These are phyloP conservation scores for Geranium rotundifolium DNA, from an alignment of 345 rosid genomes.

Conservation along the genomic window DNA sequence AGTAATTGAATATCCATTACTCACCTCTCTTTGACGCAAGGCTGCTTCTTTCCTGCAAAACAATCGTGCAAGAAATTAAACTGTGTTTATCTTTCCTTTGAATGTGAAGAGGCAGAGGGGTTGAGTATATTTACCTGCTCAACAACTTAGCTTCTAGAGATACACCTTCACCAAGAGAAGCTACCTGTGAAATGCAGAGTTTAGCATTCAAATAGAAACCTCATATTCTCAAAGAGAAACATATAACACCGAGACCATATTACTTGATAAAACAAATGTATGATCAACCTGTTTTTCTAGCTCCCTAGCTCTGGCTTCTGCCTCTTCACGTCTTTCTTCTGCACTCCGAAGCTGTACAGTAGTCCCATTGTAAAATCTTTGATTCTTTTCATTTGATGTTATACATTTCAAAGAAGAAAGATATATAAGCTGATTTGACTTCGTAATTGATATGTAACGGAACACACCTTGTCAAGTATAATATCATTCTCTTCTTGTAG, in stretches of 20 bases:
- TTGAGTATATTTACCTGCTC: conserved; percentile 47
- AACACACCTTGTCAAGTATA: conserved; percentile 17
- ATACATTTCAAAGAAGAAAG: conserved; percentile 10
- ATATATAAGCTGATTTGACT: conserved; percentile 1
- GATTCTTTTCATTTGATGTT: neutral
- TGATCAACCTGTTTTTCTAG: conserved; percentile 85
- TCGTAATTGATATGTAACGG: neutral
- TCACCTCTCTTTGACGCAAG: conserved; percentile 80
- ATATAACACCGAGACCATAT: neutral
- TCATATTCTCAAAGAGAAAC: neutral
- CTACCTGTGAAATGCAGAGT: conserved; percentile 40
- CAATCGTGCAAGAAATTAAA: neutral
- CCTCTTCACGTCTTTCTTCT: conserved; percentile 77
- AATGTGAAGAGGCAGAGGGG: neutral
- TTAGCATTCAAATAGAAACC: neutral
- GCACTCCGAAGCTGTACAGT: conserved; percentile 58
- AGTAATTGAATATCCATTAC: conserved; percentile 5
- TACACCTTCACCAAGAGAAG: conserved; percentile 91
- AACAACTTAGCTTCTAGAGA: conserved; percentile 88
- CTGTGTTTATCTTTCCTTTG: neutral
- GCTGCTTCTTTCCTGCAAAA: conserved; percentile 81
- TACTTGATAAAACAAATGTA: neutral
- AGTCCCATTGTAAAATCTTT: conserved; percentile 2
- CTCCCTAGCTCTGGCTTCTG: conserved; percentile 88
- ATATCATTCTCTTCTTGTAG: conserved; percentile 21